Percentiles rank a stretch among this genome's conserved stretches.
Conservation (phyloP, 1,284 basidiomycete species). For the Heimioporus punctisporus region DNA sequence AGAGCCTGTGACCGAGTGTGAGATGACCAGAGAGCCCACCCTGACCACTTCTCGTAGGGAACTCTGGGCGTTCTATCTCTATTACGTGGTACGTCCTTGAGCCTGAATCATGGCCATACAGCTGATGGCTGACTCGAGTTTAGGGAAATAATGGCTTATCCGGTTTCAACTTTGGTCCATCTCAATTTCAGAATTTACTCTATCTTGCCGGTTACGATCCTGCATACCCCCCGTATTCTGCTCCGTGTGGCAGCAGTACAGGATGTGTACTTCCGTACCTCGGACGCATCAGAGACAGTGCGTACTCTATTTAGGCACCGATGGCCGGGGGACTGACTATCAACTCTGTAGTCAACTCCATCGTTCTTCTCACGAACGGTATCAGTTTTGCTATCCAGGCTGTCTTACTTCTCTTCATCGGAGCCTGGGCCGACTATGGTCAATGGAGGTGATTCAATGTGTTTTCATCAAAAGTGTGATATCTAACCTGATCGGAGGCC, state of each 20-base stretch:
- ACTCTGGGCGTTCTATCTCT: conserved; percentile 74
- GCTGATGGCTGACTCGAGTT: neutral
- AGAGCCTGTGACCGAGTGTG: neutral
- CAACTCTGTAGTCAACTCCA: conserved; percentile 62
- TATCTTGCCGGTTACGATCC: conserved; percentile 75
- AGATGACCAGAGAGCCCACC: neutral
- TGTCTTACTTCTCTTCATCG: conserved; percentile 61
- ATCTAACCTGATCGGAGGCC: conserved; percentile 44
- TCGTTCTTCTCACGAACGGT: conserved; percentile 76
- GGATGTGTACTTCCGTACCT: conserved; percentile 70
- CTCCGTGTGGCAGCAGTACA: conserved; percentile 48
- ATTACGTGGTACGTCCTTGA: conserved; percentile 51
- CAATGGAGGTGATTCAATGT: conserved; percentile 54
- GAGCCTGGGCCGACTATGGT: conserved; percentile 82
- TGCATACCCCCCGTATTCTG: conserved; percentile 52
- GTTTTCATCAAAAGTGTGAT: neutral
- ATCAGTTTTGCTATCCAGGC: conserved; percentile 78
- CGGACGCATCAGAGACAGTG: conserved; percentile 63
- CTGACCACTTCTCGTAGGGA: conserved; percentile 53
- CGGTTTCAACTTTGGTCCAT: conserved; percentile 78
- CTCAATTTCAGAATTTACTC: conserved; percentile 76
- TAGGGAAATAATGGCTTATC: conserved; percentile 72
- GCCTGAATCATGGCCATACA: neutral
- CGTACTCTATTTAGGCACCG: conserved; percentile 20
- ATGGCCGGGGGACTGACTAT: neutral